Conservation (phyloP, 2,329 filamentous ascomycete genomes). For the Sphaceloma murrayae region DNA sequence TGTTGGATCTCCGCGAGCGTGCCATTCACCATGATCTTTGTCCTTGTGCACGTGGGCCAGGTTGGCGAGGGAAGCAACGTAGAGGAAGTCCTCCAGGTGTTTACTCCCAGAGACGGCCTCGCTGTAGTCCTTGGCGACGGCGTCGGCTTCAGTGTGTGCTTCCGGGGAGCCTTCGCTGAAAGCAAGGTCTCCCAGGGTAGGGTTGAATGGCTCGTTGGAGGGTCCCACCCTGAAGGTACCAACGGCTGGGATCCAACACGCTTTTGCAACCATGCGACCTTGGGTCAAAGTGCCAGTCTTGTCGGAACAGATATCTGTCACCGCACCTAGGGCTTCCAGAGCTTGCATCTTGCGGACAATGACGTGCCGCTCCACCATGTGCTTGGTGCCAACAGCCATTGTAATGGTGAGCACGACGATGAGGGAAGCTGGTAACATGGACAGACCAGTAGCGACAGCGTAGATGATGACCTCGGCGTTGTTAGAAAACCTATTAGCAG, state of each 20-base stretch:
- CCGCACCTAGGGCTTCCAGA: conserved; percentile 54
- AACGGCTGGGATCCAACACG: conserved; percentile 50
- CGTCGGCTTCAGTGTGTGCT: conserved; percentile 17
- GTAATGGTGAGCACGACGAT: conserved; percentile 33
- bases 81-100: conserved; percentile 38
- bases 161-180: conserved; percentile 19
- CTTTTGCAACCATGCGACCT: conserved; percentile 54
- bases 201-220: conserved; percentile 50
- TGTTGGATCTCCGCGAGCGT: conserved; percentile 57
- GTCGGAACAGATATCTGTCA: conserved; percentile 56
- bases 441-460: conserved; percentile 51
- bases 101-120: conserved; percentile 15
- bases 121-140: conserved; percentile 7
- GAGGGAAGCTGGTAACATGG: conserved; percentile 51
- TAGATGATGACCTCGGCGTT: conserved; percentile 55
- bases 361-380: conserved; percentile 55
- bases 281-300: conserved; percentile 54
- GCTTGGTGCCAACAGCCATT: conserved; percentile 49
- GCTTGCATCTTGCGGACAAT: conserved; percentile 57
- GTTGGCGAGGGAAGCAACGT: conserved; percentile 56
- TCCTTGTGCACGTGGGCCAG: conserved; percentile 52
- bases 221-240: conserved; percentile 54
- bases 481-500: conserved; percentile 47
- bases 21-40: conserved; percentile 49
- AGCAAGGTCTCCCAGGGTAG: conserved; percentile 51